A percentile compares a stretch with the other conserved stretches of the same genome.
Conservation (phyloP, 352 stramenopile genomes). For the Phytophthora pseudosyringae region DNA sequence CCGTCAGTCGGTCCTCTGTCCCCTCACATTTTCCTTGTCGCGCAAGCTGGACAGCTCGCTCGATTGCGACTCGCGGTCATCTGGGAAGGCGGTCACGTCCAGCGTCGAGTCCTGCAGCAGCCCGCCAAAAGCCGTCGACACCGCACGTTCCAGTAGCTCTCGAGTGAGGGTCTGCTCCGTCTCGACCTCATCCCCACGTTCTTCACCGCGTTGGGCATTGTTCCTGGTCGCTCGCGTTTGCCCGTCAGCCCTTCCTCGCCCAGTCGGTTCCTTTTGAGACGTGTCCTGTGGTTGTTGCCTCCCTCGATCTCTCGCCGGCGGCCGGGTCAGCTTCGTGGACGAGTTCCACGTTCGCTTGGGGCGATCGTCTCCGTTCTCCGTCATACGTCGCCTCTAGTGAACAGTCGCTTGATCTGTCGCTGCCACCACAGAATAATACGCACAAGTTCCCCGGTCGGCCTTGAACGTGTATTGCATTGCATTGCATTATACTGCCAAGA, state of each 20-base stretch:
- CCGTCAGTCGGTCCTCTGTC: neutral
- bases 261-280: neutral
- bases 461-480: neutral
- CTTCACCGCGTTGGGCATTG: neutral
- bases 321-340: constrained; percentile 44
- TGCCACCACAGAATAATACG: neutral
- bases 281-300: constrained; percentile 1
- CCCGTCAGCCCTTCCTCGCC: constrained; percentile 1
- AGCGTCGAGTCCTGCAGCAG: constrained; percentile 30
- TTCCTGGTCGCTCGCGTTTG: neutral
- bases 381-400: constrained; percentile 16
- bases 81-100: constrained; percentile 26
- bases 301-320: neutral
- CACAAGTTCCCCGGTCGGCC: neutral
- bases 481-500: constrained; percentile 15
- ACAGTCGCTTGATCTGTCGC: constrained; percentile 22
- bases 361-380: constrained; percentile 10
- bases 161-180: constrained; percentile 38
- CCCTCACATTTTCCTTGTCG: constrained; percentile 36
- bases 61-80: constrained; percentile 22
- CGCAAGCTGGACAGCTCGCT: constrained; percentile 30
- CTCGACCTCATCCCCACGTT: neutral
- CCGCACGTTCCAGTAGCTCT: constrained; percentile 64
- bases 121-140: constrained; percentile 52
- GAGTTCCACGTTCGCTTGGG: constrained; percentile 52